Conservation (phyloP, 2,329 filamentous ascomycete genomes). For the Chrysoporthe cubensis region DNA sequence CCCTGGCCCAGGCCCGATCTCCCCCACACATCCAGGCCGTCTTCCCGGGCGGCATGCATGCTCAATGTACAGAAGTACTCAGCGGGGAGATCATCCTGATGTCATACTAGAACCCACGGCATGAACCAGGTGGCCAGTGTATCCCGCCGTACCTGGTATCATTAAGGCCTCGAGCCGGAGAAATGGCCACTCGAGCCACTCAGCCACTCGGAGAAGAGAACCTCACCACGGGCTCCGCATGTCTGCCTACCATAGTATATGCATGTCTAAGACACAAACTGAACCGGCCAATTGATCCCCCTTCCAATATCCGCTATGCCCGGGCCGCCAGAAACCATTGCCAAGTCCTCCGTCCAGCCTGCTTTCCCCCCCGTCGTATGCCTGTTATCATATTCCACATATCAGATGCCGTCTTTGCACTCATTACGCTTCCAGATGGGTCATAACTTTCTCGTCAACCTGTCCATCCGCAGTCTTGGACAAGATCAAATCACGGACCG, state of each 20-base stretch:
- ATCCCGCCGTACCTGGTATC: no score
- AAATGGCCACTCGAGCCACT: no score
- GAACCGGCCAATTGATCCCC: background rate
- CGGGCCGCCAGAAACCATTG: background rate
- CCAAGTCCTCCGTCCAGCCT: background rate
- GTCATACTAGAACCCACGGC: no score
- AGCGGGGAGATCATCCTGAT: no score
- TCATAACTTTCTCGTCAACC: background rate
- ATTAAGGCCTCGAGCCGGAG: no score
- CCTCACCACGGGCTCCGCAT: background rate
- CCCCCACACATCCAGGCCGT: no score
- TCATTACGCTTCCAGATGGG: background rate
- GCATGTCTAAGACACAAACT: background rate
- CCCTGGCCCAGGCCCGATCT: no score
- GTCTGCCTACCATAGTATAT: background rate
- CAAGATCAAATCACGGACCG: background rate
- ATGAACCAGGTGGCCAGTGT: no score
- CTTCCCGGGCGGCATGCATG: no score
- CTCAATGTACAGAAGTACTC: no score
- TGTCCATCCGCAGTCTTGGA: background rate
- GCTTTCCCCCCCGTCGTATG: background rate
- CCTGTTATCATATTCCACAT: background rate
- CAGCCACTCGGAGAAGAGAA: background rate
- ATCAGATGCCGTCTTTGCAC: background rate
- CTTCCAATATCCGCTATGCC: background rate